These are phyloP conservation scores for Stachybotrys chartarum DNA, from an alignment of 2,329 filamentous ascomycete genomes.

Conservation along the genomic window DNA sequence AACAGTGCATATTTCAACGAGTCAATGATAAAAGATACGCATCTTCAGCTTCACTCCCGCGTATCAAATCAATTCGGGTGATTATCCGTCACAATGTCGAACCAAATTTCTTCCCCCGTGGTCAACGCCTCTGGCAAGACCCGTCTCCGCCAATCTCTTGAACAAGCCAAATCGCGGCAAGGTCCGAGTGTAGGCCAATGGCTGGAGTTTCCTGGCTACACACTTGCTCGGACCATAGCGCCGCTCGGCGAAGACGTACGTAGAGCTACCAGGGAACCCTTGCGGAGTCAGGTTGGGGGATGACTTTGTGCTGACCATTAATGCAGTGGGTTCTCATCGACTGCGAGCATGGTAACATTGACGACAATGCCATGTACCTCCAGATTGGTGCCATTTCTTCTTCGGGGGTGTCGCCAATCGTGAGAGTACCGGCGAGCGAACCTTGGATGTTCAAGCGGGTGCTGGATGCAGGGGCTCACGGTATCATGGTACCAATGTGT, in stretches of 20 bases:
- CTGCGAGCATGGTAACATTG: slow-evolving; percentile 34
- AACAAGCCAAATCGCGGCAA: slow-evolving; percentile 16
- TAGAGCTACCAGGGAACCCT: not conserved
- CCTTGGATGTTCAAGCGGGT: slow-evolving; percentile 23
- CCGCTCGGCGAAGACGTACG: slow-evolving; percentile 19
- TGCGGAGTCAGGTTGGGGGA: not conserved
- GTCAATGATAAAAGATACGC: too few species aligned
- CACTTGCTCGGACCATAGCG: slow-evolving; percentile 18
- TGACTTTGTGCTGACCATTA: not conserved
- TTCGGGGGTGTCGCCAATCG: slow-evolving; percentile 19
- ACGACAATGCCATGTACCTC: slow-evolving; percentile 34
- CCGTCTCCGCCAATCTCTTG: slow-evolving; percentile 16
- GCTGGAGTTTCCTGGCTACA: slow-evolving; percentile 15
- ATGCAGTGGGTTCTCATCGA: slow-evolving; percentile 44
- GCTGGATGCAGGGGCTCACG: slow-evolving; percentile 21
- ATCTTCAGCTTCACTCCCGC: too few species aligned
- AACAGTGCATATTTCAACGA: too few species aligned
- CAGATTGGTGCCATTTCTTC: slow-evolving; percentile 32
- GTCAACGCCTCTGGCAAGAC: slow-evolving; percentile 15
- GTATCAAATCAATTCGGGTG: too few species aligned
- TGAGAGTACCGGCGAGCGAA: slow-evolving; percentile 27
- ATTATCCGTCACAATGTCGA: not conserved
- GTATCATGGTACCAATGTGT: slow-evolving; percentile 21
- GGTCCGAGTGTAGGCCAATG: slow-evolving; percentile 12
- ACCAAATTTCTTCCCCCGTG: not conserved